phyloP scores from a whole-genome alignment of 192 early-diverging fungal species.

The Entomortierella chlamydospora region DNA sequence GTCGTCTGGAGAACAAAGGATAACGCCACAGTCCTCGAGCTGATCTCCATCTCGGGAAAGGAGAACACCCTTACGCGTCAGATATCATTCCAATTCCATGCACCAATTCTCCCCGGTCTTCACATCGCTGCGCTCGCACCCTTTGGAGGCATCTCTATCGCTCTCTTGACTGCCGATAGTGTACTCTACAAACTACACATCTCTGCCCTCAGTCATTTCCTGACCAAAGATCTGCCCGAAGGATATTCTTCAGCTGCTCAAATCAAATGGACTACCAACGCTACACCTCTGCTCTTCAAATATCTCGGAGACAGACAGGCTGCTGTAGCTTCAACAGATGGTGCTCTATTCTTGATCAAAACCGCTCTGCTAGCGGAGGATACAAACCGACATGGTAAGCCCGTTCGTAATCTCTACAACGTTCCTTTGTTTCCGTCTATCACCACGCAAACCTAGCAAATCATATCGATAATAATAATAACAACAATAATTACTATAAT shows the following conservation, averaged over 20 bases:
- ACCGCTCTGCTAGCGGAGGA: slow-evolving; percentile 31
- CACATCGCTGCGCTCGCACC: slow-evolving; percentile 28
- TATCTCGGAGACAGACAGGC: slow-evolving; percentile 42
- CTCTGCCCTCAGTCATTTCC: slow-evolving; percentile 33
- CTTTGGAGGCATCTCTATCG: slow-evolving; percentile 35
- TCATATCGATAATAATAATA: too few relatives aligned
- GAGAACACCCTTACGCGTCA: slow-evolving; percentile 39
- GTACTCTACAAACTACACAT: slow-evolving; percentile 39
- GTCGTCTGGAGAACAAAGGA: slow-evolving; percentile 45
- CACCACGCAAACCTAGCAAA: too few relatives aligned
- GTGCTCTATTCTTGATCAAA: slow-evolving; percentile 25
- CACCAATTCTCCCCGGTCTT: slow-evolving; percentile 38
- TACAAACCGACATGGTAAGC: slow-evolving; percentile 30
- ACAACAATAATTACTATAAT: not conserved
- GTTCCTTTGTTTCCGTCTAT: too few relatives aligned
- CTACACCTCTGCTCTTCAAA: slow-evolving; percentile 17
- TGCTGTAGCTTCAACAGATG: slow-evolving; percentile 18
- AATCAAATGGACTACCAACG: slow-evolving; percentile 19
- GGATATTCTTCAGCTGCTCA: slow-evolving; percentile 24
- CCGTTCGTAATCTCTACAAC: not conserved
- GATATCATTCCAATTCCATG: slow-evolving; percentile 42
- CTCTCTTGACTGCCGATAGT: slow-evolving; percentile 36
- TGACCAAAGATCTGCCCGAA: slow-evolving; percentile 10
- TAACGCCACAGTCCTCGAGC: slow-evolving; percentile 33
- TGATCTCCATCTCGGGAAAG: slow-evolving; percentile 40